Conservation (phyloP, 192 early-diverging fungal genomes). For the Glomus cerebriforme region DNA sequence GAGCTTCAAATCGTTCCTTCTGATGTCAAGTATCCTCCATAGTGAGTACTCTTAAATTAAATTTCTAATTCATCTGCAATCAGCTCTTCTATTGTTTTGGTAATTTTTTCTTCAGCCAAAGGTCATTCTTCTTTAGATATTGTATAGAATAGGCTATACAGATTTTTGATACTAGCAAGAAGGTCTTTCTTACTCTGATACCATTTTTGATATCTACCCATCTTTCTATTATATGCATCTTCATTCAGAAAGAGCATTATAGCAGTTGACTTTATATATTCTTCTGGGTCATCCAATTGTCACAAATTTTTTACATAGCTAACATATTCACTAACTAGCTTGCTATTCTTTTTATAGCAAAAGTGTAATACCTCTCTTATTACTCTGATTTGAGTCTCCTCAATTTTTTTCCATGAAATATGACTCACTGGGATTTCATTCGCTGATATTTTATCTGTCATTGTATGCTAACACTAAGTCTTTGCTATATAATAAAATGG, state of each 20-base stretch:
- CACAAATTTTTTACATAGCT: conserved; percentile 4
- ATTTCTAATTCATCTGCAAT: too few relatives aligned
- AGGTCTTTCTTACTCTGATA: conserved; percentile 2
- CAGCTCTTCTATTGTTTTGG: too few relatives aligned
- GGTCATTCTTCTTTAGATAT: not conserved
- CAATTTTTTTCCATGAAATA: not conserved
- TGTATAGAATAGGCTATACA: not conserved
- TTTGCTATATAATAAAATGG: too few relatives aligned
- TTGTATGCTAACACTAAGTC: too few relatives aligned
- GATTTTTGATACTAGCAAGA: not conserved
- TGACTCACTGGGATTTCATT: not conserved
- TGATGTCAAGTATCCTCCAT: too few relatives aligned
- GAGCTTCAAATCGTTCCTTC: too few relatives aligned
- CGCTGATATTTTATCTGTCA: too few relatives aligned
- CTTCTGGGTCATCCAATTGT: not conserved
- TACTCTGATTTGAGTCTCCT: not conserved
- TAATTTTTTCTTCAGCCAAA: not conserved
- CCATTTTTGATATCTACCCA: conserved; percentile 1
- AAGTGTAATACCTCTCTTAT: not conserved
- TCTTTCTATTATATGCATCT: not conserved
- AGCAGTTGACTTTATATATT: conserved; percentile 7
- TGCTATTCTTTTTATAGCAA: conserved; percentile 12
- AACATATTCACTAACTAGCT: conserved; percentile 17
- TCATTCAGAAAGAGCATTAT: not conserved
- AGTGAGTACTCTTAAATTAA: too few relatives aligned